Evolutionary conservation across 495 filamentous ascomycete genomes (phyloP), one percentile per base, ranked within the genome.

Genomic region (Tuber borchii): DNA sequence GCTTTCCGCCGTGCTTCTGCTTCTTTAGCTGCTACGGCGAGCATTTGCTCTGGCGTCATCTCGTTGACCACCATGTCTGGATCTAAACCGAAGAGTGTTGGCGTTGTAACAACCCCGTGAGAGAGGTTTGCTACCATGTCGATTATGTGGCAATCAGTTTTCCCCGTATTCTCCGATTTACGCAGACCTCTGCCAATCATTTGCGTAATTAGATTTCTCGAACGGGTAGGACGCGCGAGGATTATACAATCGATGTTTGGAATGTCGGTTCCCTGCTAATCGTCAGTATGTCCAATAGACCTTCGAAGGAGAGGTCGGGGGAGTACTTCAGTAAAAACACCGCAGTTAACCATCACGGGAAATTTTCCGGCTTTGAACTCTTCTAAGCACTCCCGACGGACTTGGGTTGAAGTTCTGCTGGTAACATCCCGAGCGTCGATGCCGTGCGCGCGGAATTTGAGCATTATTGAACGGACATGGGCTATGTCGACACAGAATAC

Each of bases 131-230:
- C 90, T 1, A 98, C 95, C 93, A 99, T 94, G 83, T 99, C 95
- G 77, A 99, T 95, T 70, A 99, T 86, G 83, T 97, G 95, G 79
- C 95, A 99, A 80, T 98, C 89, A 61, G 90, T 83, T 82, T 99
- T 99, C 1, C 87, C 91, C 3, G 91, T 86, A 81, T 91, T 87
- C 44, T 97, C 84, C 12, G 56, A 65, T 34, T 65, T 65, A 46
- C 95, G 90, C 88, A 98, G 91, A 0, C 95, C 95, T 76, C 95
- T 90, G 0, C 95, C 95, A 71, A 99, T 97, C 95, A 99, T 99
- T 83, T 99, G 95, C 7, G 97, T 90, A 3, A 99, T 87, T 12
- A 99, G 86, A 78, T 97, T 97, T 34, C 91, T 89, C 22, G 95
- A 98, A 73, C 90, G 89, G 14, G 95, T 99, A 5, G 95, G 95